phyloP scores from a whole-genome alignment of 192 early-diverging fungal genomes.

The Pecoramyces ruminantium region DNA sequence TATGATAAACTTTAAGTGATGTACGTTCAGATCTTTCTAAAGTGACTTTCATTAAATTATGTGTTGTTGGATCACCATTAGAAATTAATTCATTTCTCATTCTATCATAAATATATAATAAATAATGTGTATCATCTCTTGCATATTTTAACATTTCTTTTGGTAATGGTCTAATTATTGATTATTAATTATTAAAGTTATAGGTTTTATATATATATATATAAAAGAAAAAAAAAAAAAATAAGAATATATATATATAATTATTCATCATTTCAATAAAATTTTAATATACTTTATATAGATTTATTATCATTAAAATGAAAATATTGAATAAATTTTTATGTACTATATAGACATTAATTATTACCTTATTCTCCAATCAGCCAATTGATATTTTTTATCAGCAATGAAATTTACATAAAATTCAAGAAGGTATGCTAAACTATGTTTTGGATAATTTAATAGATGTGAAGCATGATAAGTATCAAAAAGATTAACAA shows the following conservation, averaged over 20 bases:
- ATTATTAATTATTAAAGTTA: no score
- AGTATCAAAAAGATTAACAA: slow-evolving; percentile 94
- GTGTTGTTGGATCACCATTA: slow-evolving; percentile 28
- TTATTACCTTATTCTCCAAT: slow-evolving; percentile 79
- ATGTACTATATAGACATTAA: no score
- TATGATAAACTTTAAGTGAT: slow-evolving; percentile 48
- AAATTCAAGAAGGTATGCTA: slow-evolving; percentile 61
- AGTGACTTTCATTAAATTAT: slow-evolving; percentile 43
- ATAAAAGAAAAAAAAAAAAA: not conserved
- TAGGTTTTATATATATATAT: no score
- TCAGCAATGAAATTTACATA: slow-evolving; percentile 71
- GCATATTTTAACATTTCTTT: slow-evolving; percentile 86
- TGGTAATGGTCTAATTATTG: no score
- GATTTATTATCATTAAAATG: no score
- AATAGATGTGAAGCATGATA: slow-evolving; percentile 80
- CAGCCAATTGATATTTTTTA: slow-evolving; percentile 88
- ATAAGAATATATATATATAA: no score
- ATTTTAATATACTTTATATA: no score
- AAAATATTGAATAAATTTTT: no score
- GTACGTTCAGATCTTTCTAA: slow-evolving; percentile 54
- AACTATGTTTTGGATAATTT: slow-evolving; percentile 58
- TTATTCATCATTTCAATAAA: no score
- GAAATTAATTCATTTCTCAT: slow-evolving; percentile 68
- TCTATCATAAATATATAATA: slow-evolving; percentile 84
- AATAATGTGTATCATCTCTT: slow-evolving; percentile 84